Percentiles rank a stretch among this genome's conserved stretches.
Conservation (phyloP, 2,329 filamentous ascomycete genomes). For the Sporothrix euskadiensis region DNA sequence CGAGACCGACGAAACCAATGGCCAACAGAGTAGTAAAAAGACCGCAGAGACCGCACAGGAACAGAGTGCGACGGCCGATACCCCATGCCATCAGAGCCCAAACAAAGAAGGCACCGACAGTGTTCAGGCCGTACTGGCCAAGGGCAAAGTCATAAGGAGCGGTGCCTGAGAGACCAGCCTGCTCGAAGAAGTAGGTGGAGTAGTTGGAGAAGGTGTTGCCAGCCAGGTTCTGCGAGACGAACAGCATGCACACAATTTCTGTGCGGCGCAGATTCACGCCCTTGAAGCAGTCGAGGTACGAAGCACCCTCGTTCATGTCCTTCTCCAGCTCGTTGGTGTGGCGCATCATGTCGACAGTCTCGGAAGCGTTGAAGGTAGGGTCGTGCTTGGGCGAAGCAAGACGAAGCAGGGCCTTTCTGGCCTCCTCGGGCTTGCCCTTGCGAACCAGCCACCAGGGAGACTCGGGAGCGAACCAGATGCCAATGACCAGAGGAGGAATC, state of each 20-base stretch:
- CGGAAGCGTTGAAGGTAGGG: conserved; percentile 32
- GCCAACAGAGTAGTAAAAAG: conserved; percentile 45
- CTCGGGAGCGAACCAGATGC: conserved; percentile 28
- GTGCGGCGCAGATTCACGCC: conserved; percentile 54
- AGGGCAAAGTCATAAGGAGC: conserved; percentile 48
- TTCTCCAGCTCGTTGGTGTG: conserved; percentile 60
- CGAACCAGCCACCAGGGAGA: conserved; percentile 39
- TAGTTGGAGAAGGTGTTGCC: conserved; percentile 48
- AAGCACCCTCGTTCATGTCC: conserved; percentile 51
- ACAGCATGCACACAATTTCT: conserved; percentile 49
- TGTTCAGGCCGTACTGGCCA: conserved; percentile 52
- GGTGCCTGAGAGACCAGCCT: conserved; percentile 46
- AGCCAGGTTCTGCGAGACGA: conserved; percentile 43
- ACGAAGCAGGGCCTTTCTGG: conserved; percentile 42
- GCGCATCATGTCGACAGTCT: conserved; percentile 52
- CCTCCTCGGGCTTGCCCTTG: conserved; percentile 45
- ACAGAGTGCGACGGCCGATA: conserved; percentile 53
- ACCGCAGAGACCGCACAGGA: conserved; percentile 29
- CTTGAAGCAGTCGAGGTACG: conserved; percentile 54
- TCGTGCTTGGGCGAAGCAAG: conserved; percentile 40
- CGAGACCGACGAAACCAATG: conserved; percentile 48
- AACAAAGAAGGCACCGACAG: conserved; percentile 52
- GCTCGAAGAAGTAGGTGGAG: conserved; percentile 44
- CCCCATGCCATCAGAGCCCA: conserved; percentile 51
- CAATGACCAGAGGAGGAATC: conserved; percentile 22